These are phyloP conservation scores for Aspergillus vadensis DNA, from an alignment of 2,329 filamentous ascomycete species.

Conservation along the genomic window DNA sequence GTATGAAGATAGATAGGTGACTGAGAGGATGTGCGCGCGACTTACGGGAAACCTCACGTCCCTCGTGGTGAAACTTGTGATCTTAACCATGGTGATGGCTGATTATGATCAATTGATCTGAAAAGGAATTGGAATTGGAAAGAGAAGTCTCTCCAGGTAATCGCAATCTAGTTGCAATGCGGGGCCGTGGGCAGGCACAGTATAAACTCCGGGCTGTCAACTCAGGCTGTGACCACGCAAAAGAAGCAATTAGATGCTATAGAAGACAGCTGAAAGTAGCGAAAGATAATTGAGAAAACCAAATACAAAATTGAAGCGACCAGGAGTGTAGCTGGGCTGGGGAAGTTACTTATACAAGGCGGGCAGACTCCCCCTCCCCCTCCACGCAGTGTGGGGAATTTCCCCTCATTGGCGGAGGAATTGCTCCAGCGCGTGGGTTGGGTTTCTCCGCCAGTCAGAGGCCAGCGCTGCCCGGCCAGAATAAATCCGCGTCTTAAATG, in stretches of 20 bases:
- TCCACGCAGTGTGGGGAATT: slow-evolving; percentile 12
- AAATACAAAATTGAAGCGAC: not conserved
- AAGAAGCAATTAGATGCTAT: not conserved
- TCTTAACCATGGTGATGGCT: slow-evolving; percentile 57
- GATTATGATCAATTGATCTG: not conserved
- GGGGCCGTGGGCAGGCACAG: not conserved
- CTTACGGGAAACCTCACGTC: slow-evolving; percentile 72
- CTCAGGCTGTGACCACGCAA: not conserved
- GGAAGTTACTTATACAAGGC: slow-evolving; percentile 1
- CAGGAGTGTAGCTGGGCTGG: not conserved
- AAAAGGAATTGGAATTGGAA: not conserved
- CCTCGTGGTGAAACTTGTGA: slow-evolving; percentile 70
- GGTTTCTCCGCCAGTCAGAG: slow-evolving; percentile 29
- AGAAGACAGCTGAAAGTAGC: not conserved
- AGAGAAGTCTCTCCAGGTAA: not conserved
- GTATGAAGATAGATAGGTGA: not conserved
- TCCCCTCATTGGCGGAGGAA: slow-evolving; percentile 30
- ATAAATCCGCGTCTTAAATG: not conserved
- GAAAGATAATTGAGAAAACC: not conserved
- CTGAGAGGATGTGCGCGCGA: slow-evolving; percentile 2
- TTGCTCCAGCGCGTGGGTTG: slow-evolving; percentile 13
- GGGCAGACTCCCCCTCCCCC: not conserved
- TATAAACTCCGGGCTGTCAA: not conserved
- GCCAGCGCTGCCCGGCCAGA: not conserved
- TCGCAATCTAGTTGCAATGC: slow-evolving; percentile 6